Evolutionary conservation across 2,329 filamentous ascomycete species (phyloP).

Genomic region (Westerdykella aurantiaca): DNA sequence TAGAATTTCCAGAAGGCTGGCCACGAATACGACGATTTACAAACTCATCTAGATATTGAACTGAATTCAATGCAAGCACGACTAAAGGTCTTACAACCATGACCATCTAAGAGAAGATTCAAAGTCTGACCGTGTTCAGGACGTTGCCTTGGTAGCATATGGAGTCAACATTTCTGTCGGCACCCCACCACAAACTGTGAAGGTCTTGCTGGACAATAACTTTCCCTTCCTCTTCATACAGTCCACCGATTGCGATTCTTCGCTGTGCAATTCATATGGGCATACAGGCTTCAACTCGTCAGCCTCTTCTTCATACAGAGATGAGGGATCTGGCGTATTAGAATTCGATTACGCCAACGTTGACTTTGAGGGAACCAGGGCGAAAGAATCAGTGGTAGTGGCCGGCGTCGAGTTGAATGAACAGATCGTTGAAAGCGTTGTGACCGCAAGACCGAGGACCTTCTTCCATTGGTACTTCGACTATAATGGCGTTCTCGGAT

Average conservation of each 20-base stretch:
- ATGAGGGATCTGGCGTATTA: no score
- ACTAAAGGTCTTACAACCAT: no score
- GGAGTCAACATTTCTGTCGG: background rate
- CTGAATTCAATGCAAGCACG: no score
- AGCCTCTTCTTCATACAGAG: background rate
- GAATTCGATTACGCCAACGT: no score
- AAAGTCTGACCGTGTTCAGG: no score
- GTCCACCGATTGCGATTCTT: background rate
- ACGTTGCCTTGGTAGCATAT: background rate
- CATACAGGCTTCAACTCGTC: background rate
- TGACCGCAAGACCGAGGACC: background rate
- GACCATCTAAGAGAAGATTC: no score
- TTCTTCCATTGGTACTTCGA: background rate
- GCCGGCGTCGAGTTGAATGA: no score
- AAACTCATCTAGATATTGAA: no score
- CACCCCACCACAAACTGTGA: background rate
- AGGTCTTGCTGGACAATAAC: background rate
- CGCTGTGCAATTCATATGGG: background rate
- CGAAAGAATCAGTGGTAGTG: no score
- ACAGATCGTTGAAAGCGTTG: background rate
- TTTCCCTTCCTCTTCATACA: background rate
- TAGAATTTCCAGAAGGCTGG: no score
- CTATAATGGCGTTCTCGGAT: background rate
- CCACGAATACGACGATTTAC: no score
- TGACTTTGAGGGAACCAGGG: no score